A percentile compares a stretch with the other conserved stretches of the same genome.
Evolutionary conservation across 2,329 filamentous ascomycete genomes (phyloP).

Genomic region (Amylocarpus encephaloides): DNA sequence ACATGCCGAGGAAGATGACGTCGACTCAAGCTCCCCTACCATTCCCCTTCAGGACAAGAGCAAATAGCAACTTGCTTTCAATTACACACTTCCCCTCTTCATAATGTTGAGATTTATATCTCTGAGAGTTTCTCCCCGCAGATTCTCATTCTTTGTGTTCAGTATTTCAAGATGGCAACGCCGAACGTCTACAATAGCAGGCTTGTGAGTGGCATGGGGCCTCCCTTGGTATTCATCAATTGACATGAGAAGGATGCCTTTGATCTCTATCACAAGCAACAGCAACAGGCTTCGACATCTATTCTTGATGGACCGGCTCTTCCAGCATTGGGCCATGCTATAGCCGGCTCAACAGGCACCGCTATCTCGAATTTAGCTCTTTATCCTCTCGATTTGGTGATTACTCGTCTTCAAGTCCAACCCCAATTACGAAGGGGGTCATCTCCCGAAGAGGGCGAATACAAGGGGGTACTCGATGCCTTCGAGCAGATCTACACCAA

Average conservation of each 20-base stretch:
- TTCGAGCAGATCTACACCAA: slow-evolving; percentile 61
- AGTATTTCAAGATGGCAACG: slow-evolving; percentile 20
- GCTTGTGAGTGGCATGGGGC: slow-evolving; percentile 30
- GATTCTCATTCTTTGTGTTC: background rate
- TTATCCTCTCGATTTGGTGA: slow-evolving; percentile 77
- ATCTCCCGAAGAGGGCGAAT: slow-evolving; percentile 39
- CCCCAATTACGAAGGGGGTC: slow-evolving; percentile 43
- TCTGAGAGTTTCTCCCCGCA: background rate
- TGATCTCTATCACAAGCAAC: slow-evolving; percentile 30
- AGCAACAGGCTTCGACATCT: slow-evolving; percentile 31
- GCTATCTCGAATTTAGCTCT: slow-evolving; percentile 71
- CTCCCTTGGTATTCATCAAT: background rate
- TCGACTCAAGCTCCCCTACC: background rate
- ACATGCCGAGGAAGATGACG: slow-evolving; percentile 1
- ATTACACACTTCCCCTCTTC: background rate
- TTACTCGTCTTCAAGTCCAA: slow-evolving; percentile 77
- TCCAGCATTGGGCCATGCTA: slow-evolving; percentile 73
- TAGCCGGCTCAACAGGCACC: slow-evolving; percentile 72
- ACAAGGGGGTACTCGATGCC: slow-evolving; percentile 62
- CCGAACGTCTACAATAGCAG: slow-evolving; percentile 36
- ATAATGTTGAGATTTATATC: background rate
- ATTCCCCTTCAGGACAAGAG: background rate
- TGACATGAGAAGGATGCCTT: slow-evolving; percentile 25
- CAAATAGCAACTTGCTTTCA: background rate
- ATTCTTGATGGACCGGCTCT: slow-evolving; percentile 39